Conservation (phyloP, 1,284 basidiomycete species). For the Ceratobasidium sp. region DNA sequence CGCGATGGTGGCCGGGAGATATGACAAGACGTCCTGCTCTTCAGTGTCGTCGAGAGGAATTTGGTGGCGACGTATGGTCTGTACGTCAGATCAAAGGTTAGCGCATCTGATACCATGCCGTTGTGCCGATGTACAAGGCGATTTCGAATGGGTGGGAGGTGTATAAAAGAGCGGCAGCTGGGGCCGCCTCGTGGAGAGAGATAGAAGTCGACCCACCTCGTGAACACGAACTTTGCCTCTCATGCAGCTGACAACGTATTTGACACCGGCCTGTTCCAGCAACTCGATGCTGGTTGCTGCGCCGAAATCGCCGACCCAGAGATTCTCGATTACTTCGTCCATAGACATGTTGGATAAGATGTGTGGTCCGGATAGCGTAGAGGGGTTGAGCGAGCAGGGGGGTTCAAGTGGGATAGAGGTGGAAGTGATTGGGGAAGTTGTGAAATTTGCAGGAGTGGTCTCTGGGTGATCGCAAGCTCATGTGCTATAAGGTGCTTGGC, state of each 20-base stretch:
- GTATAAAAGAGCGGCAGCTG: not conserved
- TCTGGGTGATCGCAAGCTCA: constrained; percentile 35
- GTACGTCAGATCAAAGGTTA: constrained; percentile 20
- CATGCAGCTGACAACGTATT: constrained; percentile 75
- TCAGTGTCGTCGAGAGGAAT: constrained; percentile 74
- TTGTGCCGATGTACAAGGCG: not conserved
- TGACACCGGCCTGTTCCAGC: constrained; percentile 68
- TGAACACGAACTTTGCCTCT: constrained; percentile 68
- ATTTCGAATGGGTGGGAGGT: not conserved
- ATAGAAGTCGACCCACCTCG: constrained; percentile 56
- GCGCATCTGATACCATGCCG: constrained; percentile 1
- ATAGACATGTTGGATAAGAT: constrained; percentile 47
- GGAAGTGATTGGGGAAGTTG: constrained; percentile 37
- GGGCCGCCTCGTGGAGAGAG: not conserved
- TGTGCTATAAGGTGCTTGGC: constrained; percentile 8
- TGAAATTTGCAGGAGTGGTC: constrained; percentile 26
- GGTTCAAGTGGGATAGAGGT: constrained; percentile 32
- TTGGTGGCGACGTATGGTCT: constrained; percentile 76
- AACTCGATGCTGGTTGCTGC: constrained; percentile 62
- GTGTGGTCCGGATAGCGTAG: not conserved
- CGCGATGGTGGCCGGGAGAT: constrained; percentile 76
- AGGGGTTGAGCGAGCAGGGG: not conserved
- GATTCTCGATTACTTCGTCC: constrained; percentile 67
- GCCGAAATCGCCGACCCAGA: constrained; percentile 70
- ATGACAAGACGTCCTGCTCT: constrained; percentile 74